phyloP scores from a whole-genome alignment of 1,284 basidiomycete species.

The Mycosarcoma maydis region DNA sequence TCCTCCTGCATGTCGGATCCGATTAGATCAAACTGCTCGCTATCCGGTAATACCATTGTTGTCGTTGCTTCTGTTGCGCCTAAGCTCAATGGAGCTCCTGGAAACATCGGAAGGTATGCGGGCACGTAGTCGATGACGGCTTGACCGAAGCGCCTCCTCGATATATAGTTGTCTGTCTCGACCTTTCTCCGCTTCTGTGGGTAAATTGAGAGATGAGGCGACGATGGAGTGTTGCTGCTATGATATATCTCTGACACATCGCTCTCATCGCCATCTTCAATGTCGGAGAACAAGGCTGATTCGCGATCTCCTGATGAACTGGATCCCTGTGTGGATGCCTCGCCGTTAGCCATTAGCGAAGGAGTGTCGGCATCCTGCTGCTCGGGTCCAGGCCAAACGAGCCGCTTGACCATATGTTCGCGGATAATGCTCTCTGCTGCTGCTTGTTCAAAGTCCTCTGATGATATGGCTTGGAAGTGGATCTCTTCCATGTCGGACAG shows the following conservation, averaged over 20 bases:
- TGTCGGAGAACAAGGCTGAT: slow-evolving; percentile 20
- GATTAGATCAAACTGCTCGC: background rate
- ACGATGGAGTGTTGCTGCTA: background rate
- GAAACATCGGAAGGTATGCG: slow-evolving; percentile 34
- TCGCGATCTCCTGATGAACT: slow-evolving; percentile 19
- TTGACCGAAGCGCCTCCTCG: slow-evolving; percentile 20
- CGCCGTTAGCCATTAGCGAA: background rate
- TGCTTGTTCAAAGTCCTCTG: slow-evolving; percentile 15
- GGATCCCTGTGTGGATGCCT: slow-evolving; percentile 19
- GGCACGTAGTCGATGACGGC: slow-evolving; percentile 42
- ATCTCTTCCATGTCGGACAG: slow-evolving; percentile 17
- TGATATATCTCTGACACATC: slow-evolving; percentile 1
- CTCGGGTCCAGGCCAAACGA: slow-evolving; percentile 21
- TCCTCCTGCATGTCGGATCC: slow-evolving; percentile 1
- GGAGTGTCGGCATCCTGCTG: background rate
- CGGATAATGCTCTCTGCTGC: slow-evolving; percentile 31
- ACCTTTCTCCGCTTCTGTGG: slow-evolving; percentile 15
- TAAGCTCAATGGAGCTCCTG: background rate
- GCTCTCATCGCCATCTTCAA: slow-evolving; percentile 16
- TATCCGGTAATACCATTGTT: background rate
- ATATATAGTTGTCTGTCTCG: background rate
- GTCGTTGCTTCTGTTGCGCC: background rate
- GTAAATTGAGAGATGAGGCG: background rate
- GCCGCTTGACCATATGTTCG: slow-evolving; percentile 17
- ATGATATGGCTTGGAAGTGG: slow-evolving; percentile 18